Evolutionary conservation across 352 stramenopile genomes (phyloP).

Genomic region (Phytophthora constricta): DNA sequence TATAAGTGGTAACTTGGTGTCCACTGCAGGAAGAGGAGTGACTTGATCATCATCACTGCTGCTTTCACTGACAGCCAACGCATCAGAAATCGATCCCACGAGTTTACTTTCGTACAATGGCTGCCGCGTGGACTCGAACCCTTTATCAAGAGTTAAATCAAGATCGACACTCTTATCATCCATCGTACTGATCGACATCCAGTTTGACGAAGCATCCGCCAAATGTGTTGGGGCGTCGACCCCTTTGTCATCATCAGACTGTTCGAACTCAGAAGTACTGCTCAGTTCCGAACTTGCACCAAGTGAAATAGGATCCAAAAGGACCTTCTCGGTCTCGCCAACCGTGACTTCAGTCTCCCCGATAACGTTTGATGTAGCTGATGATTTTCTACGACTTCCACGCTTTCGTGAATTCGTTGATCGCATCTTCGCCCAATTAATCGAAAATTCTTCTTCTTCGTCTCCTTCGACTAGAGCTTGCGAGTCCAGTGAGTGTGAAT

Average conservation of each 20-base stretch:
- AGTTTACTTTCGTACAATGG: constrained; percentile 3
- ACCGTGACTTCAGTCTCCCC: constrained; percentile 8
- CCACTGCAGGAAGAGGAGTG: not conserved
- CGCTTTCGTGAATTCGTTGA: constrained; percentile 36
- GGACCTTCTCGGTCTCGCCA: constrained; percentile 1
- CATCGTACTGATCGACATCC: constrained; percentile 26
- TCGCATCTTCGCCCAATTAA: constrained; percentile 54
- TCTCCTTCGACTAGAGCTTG: constrained; percentile 15
- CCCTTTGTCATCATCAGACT: no score
- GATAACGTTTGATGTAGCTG: constrained; percentile 2
- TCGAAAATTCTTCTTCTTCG: constrained; percentile 48
- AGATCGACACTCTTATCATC: constrained; percentile 16
- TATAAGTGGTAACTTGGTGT: constrained; percentile 2
- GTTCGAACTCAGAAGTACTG: no score
- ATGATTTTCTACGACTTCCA: constrained; percentile 11
- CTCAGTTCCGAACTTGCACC: not conserved
- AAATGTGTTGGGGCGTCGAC: constrained; percentile 8
- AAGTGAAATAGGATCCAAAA: constrained; percentile 10
- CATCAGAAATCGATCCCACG: not conserved
- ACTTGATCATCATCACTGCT: constrained; percentile 7
- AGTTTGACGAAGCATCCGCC: constrained; percentile 30
- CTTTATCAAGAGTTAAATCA: constrained; percentile 11
- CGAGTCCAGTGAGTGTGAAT: constrained; percentile 1
- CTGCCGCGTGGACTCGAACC: constrained; percentile 12
- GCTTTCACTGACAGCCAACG: not conserved